Percentiles rank a stretch among this genome's conserved stretches.
Conservation (phyloP, 2,329 filamentous ascomycete species). For the Trichoderma afroharzianum region DNA sequence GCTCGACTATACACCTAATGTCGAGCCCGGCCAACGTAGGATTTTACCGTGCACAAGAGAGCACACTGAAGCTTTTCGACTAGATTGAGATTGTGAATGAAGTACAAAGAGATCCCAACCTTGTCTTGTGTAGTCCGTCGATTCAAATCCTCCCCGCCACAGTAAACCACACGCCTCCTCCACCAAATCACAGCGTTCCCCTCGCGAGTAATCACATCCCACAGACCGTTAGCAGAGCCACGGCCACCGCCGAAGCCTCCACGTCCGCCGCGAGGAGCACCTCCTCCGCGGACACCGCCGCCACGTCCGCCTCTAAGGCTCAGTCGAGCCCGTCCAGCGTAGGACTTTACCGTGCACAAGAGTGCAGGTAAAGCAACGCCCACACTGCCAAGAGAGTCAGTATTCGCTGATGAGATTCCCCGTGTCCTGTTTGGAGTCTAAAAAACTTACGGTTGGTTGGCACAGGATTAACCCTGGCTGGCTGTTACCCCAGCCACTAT, state of each 20-base stretch:
- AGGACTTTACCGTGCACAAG: not conserved
- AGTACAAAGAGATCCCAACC: no score
- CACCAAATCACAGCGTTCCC: no score
- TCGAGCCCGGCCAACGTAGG: not conserved
- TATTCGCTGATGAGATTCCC: not conserved
- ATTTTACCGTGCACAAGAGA: not conserved
- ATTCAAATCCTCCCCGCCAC: no score
- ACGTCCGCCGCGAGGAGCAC: slow-evolving; percentile 27
- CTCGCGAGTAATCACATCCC: no score
- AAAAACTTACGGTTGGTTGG: not conserved
- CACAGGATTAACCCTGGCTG: not conserved
- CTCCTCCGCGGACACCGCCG: slow-evolving; percentile 34
- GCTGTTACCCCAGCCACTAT: no score
- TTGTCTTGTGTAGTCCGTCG: no score
- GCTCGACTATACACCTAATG: not conserved
- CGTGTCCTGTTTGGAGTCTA: not conserved
- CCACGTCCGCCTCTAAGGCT: slow-evolving; percentile 27
- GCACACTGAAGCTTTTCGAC: no score
- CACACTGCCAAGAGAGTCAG: not conserved
- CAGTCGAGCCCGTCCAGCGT: not conserved
- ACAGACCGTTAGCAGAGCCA: slow-evolving; percentile 32
- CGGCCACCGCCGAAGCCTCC: slow-evolving; percentile 25
- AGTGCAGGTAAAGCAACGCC: not conserved
- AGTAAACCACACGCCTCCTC: no score
- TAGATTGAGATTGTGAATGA: no score